Evolutionary conservation across 1,284 basidiomycete genomes (phyloP), one percentile per base, ranked within the genome.

Genomic region (Xerocomus amazonicus): DNA sequence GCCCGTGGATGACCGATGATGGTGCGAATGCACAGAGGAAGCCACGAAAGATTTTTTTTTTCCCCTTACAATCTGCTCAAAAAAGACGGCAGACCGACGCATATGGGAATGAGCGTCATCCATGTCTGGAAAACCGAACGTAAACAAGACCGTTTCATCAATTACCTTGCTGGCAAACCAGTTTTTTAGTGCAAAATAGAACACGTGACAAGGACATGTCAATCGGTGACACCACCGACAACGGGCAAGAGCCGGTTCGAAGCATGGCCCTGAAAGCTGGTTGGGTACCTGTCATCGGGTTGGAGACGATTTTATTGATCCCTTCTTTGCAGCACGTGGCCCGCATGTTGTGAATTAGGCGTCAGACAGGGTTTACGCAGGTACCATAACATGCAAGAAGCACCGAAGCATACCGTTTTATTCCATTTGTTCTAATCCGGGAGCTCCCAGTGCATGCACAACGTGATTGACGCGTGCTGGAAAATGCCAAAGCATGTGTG

Each of bases 1-100:
- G 34, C 14, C 40, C 46, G 46, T 35, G 37, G 37, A 31, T 31
- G 36, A 28, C 48, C 43, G 48, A 41, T 28, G 29, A 31, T 26
- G 38, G 45, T n/a, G 9, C 26, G 32, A 41, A 34, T 29, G 13
- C 26, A 23, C 38, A 14, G 27, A 28, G 32, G 27, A 40, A 19
- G 45, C 37, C 32, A 19, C 23, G 38, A 40, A 32, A 35, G 28
- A 39, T 14, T 16, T 12, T n/a, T 23, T 36, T 35, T 35, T 49
- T 7, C 27, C 29, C 29, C 29, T 31, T 33, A n/a, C 36, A 29
- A 23, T 28, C 32, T 14, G 23, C 8, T 34, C 14, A n/a, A 9
- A 33, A 27, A 17, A n/a, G 26, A 34, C 35, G 17, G 14, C 13
- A 28, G 19, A 16, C 17, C 14, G 36, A 33, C 26, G 33, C 23